Base-by-base conservation (phyloP, 2,329 filamentous ascomycete species). In the Beauveria sp. region DNA sequence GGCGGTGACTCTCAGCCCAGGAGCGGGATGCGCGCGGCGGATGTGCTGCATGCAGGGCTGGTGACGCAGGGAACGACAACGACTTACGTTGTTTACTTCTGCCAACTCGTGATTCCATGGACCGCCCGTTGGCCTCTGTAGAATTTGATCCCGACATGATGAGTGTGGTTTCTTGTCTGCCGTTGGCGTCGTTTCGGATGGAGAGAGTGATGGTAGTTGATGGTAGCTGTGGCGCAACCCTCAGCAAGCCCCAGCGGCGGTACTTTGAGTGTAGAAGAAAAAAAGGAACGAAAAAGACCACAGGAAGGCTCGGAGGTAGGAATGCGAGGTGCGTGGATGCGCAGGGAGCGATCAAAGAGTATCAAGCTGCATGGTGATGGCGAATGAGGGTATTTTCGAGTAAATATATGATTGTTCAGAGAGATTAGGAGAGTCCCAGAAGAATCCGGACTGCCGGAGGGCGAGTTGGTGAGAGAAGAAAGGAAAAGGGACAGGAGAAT, bases 71-170 rank as follows among this genome's bases (percentile, higher is more conserved):
- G 34, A 31, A 61, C 59, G 54, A 42, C 63, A 63, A 62, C 63
- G 54, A 89, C 88, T 86, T 81, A 92, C 90, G 85, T 77, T 95
- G 90, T 72, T 93, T 93, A 72, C 80, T 87, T 73, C 90, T 83
- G 69, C 90, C 90, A 60, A 85, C 87, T 70, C 90, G 84, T 65
- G 89, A 90, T 79, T 92, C 82, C 85, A 88, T 88, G 58, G 83
- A 77, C 68, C 83, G 83, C 67, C 72, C 69, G 64, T 70, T 72
- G 51, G 74, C 71, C 64, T 70, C 73, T 67, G 70, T 73, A 65
- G 69, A 72, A 49, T 69, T 69, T 60, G 71, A 74, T 63, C 72
- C 72, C 61, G 74, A 74, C 73, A 76, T 75, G 40, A 63, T 69
- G 62, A 57, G n/a, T 2, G 60, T 28, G 57, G 28, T 62, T 62